phyloP scores from a whole-genome alignment of 2,329 filamentous ascomycete species.

The Clonostachys chloroleuca region DNA sequence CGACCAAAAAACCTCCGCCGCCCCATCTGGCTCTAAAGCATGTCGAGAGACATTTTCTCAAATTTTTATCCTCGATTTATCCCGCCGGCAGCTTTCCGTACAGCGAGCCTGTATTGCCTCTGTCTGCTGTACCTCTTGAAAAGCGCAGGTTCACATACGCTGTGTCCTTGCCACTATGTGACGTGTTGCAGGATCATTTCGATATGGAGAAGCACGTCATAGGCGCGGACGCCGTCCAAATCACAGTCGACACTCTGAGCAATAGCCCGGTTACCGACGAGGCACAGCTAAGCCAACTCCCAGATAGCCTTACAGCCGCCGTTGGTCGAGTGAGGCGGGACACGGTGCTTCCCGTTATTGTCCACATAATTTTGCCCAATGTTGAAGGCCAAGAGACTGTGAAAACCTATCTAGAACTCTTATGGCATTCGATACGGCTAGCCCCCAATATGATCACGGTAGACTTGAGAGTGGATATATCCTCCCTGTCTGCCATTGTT shows the following conservation, averaged over 20 bases:
- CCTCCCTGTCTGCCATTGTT: background rate
- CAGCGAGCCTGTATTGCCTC: conserved; percentile 60
- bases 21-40: conserved; percentile 65
- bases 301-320: background rate
- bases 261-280: background rate
- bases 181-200: conserved; percentile 45
- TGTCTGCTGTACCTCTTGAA: conserved; percentile 57
- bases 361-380: background rate
- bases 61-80: conserved; percentile 60
- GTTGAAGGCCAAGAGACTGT: background rate
- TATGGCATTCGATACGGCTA: conserved; percentile 37
- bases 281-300: background rate
- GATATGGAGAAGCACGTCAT: conserved; percentile 59
- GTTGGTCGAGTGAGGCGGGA: background rate
- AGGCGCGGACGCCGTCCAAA: background rate
- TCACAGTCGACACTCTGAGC: background rate
- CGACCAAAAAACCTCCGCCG: conserved; percentile 23
- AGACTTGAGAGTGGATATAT: conserved; percentile 45
- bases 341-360: background rate
- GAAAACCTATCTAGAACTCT: background rate
- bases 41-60: conserved; percentile 65
- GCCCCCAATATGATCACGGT: conserved; percentile 58
- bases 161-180: conserved; percentile 55
- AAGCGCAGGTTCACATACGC: conserved; percentile 63
- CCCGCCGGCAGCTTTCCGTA: conserved; percentile 49